A percentile compares a stretch with the other conserved stretches of the same genome.
These are phyloP conservation scores for Coemansia sp. DNA, from an alignment of 192 early-diverging fungal genomes.

Conservation along the genomic window DNA sequence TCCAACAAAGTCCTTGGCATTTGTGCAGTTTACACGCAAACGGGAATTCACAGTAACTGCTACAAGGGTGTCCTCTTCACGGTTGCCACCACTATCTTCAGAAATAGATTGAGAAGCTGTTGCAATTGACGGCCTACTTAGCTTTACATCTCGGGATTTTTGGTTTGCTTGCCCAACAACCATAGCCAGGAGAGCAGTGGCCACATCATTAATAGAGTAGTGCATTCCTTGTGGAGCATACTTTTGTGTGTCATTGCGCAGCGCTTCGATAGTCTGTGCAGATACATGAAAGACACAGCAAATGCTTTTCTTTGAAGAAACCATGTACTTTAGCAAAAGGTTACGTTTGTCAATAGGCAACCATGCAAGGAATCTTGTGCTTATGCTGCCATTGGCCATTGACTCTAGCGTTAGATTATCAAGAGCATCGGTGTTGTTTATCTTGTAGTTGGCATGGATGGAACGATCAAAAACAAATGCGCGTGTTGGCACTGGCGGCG, in stretches of 20 bases:
- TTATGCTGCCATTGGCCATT: neutral
- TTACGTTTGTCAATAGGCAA: slow-evolving; percentile 14
- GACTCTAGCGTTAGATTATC: neutral
- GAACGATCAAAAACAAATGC: neutral
- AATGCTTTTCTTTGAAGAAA: neutral
- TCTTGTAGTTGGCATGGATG: neutral
- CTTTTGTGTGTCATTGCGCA: neutral
- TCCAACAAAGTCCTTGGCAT: neutral
- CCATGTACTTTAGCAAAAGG: neutral
- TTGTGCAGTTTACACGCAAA: neutral
- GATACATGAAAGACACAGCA: slow-evolving; percentile 21
- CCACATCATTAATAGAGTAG: neutral
- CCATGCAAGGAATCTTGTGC: slow-evolving; percentile 6
- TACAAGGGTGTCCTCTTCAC: neutral
- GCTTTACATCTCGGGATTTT: neutral
- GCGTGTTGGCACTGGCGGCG: neutral
- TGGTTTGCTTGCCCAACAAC: neutral
- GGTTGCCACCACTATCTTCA: neutral
- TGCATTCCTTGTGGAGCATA: neutral
- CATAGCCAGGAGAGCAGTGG: neutral
- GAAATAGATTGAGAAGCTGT: neutral
- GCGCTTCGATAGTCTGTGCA: neutral
- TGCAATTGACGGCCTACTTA: neutral
- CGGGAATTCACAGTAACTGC: neutral
- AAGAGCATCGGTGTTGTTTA: neutral